phyloP scores from a whole-genome alignment of 768 basidiomycete species.

The Mrakia gelida region DNA sequence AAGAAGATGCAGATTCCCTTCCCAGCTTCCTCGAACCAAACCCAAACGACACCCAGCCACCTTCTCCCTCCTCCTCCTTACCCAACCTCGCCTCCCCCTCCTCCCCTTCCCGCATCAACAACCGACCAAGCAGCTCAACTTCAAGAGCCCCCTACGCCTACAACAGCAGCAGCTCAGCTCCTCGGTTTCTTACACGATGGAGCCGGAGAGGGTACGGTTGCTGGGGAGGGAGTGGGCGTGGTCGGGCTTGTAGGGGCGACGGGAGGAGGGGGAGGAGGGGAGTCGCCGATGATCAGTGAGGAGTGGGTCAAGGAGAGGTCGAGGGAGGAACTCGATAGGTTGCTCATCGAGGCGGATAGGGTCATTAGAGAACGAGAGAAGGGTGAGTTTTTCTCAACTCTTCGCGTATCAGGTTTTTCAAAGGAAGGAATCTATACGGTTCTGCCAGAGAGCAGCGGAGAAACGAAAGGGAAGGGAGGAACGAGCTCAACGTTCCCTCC shows the following conservation, averaged over 20 bases:
- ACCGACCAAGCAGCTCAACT: too few species aligned
- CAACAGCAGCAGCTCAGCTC: not conserved
- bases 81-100: not conserved
- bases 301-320: slow-evolving; percentile 52
- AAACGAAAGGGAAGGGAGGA: not conserved
- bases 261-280: not conserved
- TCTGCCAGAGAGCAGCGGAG: not conserved
- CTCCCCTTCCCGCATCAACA: not conserved
- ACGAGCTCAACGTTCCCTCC: not conserved
- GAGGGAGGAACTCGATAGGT: slow-evolving; percentile 65
- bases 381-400: slow-evolving; percentile 50
- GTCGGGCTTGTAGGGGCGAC: too few species aligned
- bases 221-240: not conserved
- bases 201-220: not conserved
- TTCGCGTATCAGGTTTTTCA: too few species aligned
- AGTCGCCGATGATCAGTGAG: not conserved
- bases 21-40: not conserved
- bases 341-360: slow-evolving; percentile 67
- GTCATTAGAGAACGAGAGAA: slow-evolving; percentile 72
- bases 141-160: not conserved
- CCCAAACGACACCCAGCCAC: not conserved
- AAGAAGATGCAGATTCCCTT: not conserved
- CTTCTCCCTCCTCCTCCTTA: slow-evolving; percentile 6
- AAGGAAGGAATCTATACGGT: too few species aligned
- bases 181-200: not conserved